These are phyloP conservation scores for Trametes elegans DNA, from an alignment of 768 basidiomycete genomes.

Conservation along the genomic window DNA sequence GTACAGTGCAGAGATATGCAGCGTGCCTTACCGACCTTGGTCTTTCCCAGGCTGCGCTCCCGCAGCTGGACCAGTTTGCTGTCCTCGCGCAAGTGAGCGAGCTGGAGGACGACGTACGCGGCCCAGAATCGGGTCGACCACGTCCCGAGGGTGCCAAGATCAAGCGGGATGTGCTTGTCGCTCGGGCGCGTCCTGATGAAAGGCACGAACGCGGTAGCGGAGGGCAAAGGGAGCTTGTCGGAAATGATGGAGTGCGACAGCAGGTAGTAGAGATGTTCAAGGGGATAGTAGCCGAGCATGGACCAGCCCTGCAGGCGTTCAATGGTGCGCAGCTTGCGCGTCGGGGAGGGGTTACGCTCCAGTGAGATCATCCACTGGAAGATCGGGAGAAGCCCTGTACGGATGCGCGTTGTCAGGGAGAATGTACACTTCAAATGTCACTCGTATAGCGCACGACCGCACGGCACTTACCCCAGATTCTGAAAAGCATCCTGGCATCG, in stretches of 20 bases:
- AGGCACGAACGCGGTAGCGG: constrained; percentile 37
- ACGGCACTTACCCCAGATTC: constrained; percentile 69
- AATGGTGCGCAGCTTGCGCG: constrained; percentile 66
- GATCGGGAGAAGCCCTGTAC: constrained; percentile 69
- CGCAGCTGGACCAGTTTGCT: constrained; percentile 53
- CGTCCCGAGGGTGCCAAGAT: constrained; percentile 47
- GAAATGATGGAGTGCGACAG: constrained; percentile 60
- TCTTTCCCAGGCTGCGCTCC: constrained; percentile 55
- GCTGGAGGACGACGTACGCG: constrained; percentile 72
- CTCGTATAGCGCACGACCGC: no score
- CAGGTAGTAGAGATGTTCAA: constrained; percentile 75
- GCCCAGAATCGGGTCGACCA: constrained; percentile 88
- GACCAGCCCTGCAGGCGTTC: constrained; percentile 78
- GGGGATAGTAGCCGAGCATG: constrained; percentile 78
- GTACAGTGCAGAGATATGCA: neutral
- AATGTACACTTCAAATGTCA: no score
- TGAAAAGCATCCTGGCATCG: constrained; percentile 71
- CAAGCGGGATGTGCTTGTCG: constrained; percentile 40
- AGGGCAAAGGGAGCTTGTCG: constrained; percentile 39
- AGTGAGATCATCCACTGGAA: constrained; percentile 77
- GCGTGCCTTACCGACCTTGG: constrained; percentile 41
- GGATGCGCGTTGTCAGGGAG: no score
- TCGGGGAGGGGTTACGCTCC: constrained; percentile 70
- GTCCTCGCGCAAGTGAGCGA: constrained; percentile 71
- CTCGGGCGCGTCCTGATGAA: constrained; percentile 10